Evolutionary conservation across 495 filamentous ascomycete species (phyloP).

Genomic region (Hamigera avellanea): DNA sequence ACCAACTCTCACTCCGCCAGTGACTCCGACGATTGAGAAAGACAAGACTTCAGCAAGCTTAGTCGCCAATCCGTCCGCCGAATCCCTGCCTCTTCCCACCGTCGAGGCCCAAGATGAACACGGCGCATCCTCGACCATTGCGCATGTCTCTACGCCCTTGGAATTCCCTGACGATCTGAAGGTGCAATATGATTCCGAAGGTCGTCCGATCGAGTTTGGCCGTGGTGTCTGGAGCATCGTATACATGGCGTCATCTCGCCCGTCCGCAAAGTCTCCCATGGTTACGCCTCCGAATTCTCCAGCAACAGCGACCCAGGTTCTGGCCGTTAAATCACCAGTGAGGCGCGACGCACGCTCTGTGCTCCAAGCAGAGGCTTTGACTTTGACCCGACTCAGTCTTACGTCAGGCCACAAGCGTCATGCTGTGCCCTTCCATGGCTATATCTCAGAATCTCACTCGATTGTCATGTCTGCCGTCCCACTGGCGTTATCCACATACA

Average conservation of each 20-base stretch:
- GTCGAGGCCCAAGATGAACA: background rate
- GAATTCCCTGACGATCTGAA: slow-evolving; percentile 27
- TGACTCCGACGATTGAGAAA: slow-evolving; percentile 23
- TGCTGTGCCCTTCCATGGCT: slow-evolving; percentile 46
- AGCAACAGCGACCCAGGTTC: slow-evolving; percentile 13
- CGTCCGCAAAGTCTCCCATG: slow-evolving; percentile 3
- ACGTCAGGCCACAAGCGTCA: slow-evolving; percentile 21
- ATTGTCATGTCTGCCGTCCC: slow-evolving; percentile 45
- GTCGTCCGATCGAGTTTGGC: slow-evolving; percentile 34
- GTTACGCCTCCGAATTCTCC: slow-evolving; percentile 39
- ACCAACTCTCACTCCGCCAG: slow-evolving; percentile 23
- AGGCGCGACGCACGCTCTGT: slow-evolving; percentile 37
- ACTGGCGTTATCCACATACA: slow-evolving; percentile 36
- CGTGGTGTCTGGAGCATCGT: slow-evolving; percentile 52
- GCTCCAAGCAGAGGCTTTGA: slow-evolving; percentile 38
- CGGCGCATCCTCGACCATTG: background rate
- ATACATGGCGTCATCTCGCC: slow-evolving; percentile 30
- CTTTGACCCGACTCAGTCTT: slow-evolving; percentile 36
- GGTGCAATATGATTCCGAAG: slow-evolving; percentile 16
- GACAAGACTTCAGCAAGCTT: slow-evolving; percentile 7
- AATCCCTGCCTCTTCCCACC: background rate
- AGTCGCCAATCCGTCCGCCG: background rate
- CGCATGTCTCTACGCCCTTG: slow-evolving; percentile 2
- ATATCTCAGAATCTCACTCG: slow-evolving; percentile 32
- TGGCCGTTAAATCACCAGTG: slow-evolving; percentile 45